A percentile compares a stretch with the other conserved stretches of the same genome.
Evolutionary conservation across 345 rosid species (phyloP).

Genomic region (Gossypium australe): DNA sequence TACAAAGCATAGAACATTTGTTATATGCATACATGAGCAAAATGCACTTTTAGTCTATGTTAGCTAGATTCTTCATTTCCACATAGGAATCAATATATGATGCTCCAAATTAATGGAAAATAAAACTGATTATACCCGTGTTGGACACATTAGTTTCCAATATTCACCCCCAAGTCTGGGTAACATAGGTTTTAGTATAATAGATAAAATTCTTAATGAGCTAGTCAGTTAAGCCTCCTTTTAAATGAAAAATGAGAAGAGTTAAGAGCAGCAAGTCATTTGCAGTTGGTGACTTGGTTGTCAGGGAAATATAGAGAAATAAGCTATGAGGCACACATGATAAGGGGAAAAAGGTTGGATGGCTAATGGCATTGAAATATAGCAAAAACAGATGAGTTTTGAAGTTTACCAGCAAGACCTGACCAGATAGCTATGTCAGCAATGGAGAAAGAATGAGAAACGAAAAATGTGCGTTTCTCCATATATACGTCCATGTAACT

Average conservation of each 20-base stretch:
- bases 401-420: slow-evolving; percentile 58
- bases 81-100: no score
- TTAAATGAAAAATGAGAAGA: background rate
- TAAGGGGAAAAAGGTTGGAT: background rate
- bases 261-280: background rate
- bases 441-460: slow-evolving; percentile 60
- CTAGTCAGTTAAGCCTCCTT: background rate
- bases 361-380: background rate
- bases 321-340: background rate
- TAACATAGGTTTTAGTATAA: background rate
- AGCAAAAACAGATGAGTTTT: background rate
- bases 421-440: slow-evolving; percentile 92
- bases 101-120: no score
- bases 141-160: no score
- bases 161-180: no score
- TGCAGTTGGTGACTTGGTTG: background rate
- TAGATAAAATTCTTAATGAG: background rate
- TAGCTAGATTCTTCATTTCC: background rate
- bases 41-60: slow-evolving; percentile 20
- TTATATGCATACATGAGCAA: background rate
- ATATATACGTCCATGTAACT: slow-evolving; percentile 45
- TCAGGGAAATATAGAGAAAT: background rate
- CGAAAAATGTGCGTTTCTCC: slow-evolving; percentile 53
- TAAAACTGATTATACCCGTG: no score
- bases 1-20: slow-evolving; percentile 21